Base-by-base conservation (phyloP, 1,284 basidiomycete species). In the Sphagnurus paluster region DNA sequence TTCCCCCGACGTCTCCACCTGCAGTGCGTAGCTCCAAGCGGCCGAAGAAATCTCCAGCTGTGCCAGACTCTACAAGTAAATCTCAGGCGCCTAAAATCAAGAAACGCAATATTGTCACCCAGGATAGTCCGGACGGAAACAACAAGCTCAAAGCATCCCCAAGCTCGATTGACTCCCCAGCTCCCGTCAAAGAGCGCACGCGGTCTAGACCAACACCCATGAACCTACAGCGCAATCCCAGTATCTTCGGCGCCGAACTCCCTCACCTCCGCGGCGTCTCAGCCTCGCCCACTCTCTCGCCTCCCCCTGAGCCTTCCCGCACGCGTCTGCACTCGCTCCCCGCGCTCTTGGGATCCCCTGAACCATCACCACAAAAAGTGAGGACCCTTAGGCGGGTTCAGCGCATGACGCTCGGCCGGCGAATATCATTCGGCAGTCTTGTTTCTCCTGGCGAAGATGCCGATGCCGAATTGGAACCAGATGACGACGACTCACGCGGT, bases 221-320 rank as follows among this genome's bases (percentile, higher is more conserved):
- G 67, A 79, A 72, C 50, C 49, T 75, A 10, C 71, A 78, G 58
- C 69, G 79, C 33, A 82, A 82, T 50, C 77, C 80, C 5, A 82
- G 76, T 58, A 80, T 83, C 26, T 69, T 84, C 41, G 81, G 81
- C 9, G 69, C 68, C 39, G 80, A 76, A 52, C 60, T 77, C 37
- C 71, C 75, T 28, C 63, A 56, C 28, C 48, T 68, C 11, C 38
- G 43, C 14, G 46, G 21, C 24, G 23, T 25, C 34, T 17, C 23
- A 3, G 40, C 42, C 26, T 43, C 26, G 29, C 49, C 50, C 8
- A 45, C 50, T 13, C 44, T 46, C 5, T 21, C 45, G 9, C 30
- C 52, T 30, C 28, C 28, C 14, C 28, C 14, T 3, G 11, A 10
- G 11, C 23, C 49, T 32, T 32, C 39, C 14, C 37, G 49, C n/a